Conservation (phyloP, 148 eudicot genomes). For the Nepenthes gracilis region DNA sequence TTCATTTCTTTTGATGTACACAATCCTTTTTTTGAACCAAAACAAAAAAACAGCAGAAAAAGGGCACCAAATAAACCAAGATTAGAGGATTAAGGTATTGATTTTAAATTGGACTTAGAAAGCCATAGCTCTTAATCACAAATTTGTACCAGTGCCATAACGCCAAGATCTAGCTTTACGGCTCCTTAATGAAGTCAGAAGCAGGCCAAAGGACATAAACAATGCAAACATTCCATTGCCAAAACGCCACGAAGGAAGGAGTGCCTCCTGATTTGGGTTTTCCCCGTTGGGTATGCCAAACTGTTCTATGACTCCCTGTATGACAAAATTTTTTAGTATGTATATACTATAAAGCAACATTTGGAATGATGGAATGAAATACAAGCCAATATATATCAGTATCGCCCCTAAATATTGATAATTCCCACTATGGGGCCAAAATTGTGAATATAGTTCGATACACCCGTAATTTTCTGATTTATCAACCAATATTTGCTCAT, state of each 20-base stretch:
- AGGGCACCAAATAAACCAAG: background rate
- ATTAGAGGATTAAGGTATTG: background rate
- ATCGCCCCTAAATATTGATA: too few species aligned
- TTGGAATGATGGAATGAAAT: too few species aligned
- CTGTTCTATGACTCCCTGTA: slow-evolving; percentile 88
- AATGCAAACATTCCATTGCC: slow-evolving; percentile 99
- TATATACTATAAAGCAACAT: background rate
- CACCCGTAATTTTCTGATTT: too few species aligned
- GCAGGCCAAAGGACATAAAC: slow-evolving; percentile 94
- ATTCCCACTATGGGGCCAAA: too few species aligned
- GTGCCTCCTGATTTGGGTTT: slow-evolving; percentile 44
- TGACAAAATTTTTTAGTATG: background rate
- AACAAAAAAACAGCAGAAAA: background rate
- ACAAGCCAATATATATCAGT: too few species aligned
- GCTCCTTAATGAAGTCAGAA: slow-evolving; percentile 65
- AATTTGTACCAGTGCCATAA: slow-evolving; percentile 74
- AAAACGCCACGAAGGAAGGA: slow-evolving; percentile 90
- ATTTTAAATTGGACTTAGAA: background rate
- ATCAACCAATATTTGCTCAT: too few species aligned
- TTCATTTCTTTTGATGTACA: background rate
- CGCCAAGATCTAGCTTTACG: slow-evolving; percentile 99
- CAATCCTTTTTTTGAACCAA: background rate
- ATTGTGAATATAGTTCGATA: too few species aligned
- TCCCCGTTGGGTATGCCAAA: slow-evolving; percentile 76
- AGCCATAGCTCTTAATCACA: background rate